These are phyloP conservation scores for Erodium maritimum DNA, from an alignment of 345 rosid species.

Conservation along the genomic window DNA sequence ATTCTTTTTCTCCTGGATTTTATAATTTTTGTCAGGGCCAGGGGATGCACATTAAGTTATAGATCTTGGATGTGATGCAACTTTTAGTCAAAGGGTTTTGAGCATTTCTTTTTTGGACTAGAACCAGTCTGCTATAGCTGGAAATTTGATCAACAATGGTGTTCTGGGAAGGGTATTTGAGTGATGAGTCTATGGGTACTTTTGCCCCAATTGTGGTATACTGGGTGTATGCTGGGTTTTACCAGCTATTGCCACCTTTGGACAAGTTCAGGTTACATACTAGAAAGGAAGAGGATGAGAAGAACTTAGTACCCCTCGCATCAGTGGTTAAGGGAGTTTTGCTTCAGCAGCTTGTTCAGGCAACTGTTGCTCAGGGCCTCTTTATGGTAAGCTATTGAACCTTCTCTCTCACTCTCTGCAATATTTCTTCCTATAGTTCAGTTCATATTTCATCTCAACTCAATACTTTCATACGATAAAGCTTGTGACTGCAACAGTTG, in stretches of 20 bases:
- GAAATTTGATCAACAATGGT: constrained; percentile 24
- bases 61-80: too few relatives aligned
- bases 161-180: constrained; percentile 61
- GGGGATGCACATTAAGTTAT: too few relatives aligned
- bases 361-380: constrained; percentile 46
- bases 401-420: too few relatives aligned
- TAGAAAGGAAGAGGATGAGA: constrained; percentile 49
- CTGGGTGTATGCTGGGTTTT: constrained; percentile 61
- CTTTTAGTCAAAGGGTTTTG: too few relatives aligned
- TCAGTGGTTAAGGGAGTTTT: constrained; percentile 49
- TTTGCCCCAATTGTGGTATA: constrained; percentile 59
- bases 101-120: too few relatives aligned
- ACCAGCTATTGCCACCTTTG: constrained; percentile 49
- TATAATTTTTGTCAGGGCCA: too few relatives aligned
- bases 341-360: constrained; percentile 64
- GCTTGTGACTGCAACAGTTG: too few relatives aligned
- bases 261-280: constrained; percentile 49
- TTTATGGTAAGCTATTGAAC: constrained; percentile 31
- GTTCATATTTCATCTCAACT: too few relatives aligned
- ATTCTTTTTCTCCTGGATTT: too few relatives aligned
- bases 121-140: too few relatives aligned
- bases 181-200: constrained; percentile 66
- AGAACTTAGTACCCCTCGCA: constrained; percentile 39
- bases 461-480: too few relatives aligned
- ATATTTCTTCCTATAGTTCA: too few relatives aligned